phyloP scores from a whole-genome alignment of 2,329 filamentous ascomycete genomes.

The Arthroderma sp. region DNA sequence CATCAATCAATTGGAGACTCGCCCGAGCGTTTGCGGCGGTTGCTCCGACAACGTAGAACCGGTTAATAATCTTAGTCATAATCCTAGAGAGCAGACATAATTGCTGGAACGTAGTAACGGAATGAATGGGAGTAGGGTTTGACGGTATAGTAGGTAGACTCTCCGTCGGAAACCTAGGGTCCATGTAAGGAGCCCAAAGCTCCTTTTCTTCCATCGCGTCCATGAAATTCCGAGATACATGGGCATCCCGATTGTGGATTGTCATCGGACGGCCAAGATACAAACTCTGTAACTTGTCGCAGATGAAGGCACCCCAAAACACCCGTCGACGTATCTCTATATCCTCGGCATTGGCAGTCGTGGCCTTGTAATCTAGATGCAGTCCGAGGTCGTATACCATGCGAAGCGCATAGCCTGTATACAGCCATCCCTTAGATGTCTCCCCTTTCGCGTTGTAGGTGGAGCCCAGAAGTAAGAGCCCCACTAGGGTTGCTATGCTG shows the following conservation, averaged over 20 bases:
- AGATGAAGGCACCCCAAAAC: constrained; percentile 24
- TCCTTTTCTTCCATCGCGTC: constrained; percentile 21
- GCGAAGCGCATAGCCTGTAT: constrained; percentile 28
- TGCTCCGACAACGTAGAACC: constrained; percentile 21
- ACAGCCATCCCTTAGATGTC: constrained; percentile 25
- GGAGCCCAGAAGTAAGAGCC: constrained; percentile 20
- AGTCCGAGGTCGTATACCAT: constrained; percentile 32
- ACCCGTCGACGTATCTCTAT: constrained; percentile 20
- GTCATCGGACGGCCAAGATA: constrained; percentile 42
- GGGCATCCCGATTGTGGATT: constrained; percentile 16
- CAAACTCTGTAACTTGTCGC: constrained; percentile 42
- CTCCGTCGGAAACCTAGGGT: constrained; percentile 7
- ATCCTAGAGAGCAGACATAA: constrained; percentile 24
- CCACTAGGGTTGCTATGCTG: constrained; percentile 28
- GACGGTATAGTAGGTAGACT: constrained; percentile 2
- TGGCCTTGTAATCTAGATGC: constrained; percentile 24
- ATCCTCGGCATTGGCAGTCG: constrained; percentile 16
- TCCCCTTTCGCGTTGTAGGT: constrained; percentile 15
- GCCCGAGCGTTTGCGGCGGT: constrained; percentile 16
- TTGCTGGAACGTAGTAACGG: constrained; percentile 25
- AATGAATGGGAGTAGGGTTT: constrained; percentile 15
- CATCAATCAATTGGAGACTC: constrained; percentile 17
- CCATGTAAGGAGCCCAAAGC: constrained; percentile 15
- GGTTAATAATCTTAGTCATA: constrained; percentile 26
- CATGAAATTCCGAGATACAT: constrained; percentile 19